Evolutionary conservation across 805 yeast genomes (phyloP), one percentile per base, ranked within the genome.

Genomic region (Starmera amethionina): DNA sequence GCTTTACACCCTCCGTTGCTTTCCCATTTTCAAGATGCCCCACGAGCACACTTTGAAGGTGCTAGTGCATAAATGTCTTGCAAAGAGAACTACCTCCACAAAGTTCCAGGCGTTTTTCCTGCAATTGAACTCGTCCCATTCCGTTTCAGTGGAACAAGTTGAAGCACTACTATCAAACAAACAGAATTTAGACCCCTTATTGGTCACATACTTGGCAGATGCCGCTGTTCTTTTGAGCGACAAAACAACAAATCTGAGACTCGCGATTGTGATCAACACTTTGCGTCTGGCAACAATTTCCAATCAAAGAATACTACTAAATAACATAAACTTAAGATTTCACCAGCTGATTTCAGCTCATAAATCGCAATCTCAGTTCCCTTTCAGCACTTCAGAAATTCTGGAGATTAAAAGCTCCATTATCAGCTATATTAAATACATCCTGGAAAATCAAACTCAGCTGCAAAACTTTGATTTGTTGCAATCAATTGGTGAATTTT

Each of bases 111-210:
- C 48, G 0, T 37, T 55, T 15, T 36, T 53, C 35, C 48, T 50
- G 19, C 59, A 55, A 37, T 16, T 54, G 33, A 45, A 48, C 19
- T 48, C 49, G 34, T 52, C 46, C 34, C 48, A 46, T 12, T 49
- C 48, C 30, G 38, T 54, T 10, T 10, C 46, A 4, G 16, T 34
- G 3, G 37, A 45, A 5, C 54, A 49, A 28, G 35, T 51, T 4
- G 31, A 19, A 4, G 18, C 38, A 3, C 12, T 51, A 3, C 28
- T 52, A 10, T 38, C 46, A 3, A n/a, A 35, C 3, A 18, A 14
- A 13, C 32, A 28, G 3, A 38, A 38, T 1, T 32, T 51, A 11
- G 53, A 54, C 31, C 58, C 59, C n/a, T 35, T 54, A 33, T 33
- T 40, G 8, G 45, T 44, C 13, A 37, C 46, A 19, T 55, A 50